Percentiles rank a stretch among this genome's conserved stretches.
These are phyloP conservation scores for Pyrenopolyporus hunteri DNA, from an alignment of 495 filamentous ascomycete genomes.

Conservation along the genomic window DNA sequence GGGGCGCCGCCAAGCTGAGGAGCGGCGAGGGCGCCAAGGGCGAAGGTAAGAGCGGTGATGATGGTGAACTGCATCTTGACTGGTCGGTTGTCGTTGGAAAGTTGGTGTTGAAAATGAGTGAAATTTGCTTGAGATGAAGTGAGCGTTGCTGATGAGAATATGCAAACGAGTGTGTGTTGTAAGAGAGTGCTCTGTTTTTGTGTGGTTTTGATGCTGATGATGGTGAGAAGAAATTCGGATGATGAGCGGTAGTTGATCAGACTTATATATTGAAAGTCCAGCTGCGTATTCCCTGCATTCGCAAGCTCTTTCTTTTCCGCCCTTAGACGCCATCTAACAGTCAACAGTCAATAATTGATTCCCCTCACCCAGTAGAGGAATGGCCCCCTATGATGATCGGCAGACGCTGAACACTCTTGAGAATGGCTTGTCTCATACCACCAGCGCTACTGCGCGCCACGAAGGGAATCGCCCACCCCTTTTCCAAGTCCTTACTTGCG, in stretches of 20 bases:
- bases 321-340: conserved; percentile 6
- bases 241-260: conserved; percentile 9
- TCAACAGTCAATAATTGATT: conserved; percentile 25
- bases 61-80: conserved; percentile 46
- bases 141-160: conserved; percentile 34
- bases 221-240: conserved; percentile 9
- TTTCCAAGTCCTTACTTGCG: not conserved
- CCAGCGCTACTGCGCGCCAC: conserved; percentile 35
- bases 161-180: conserved; percentile 38
- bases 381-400: conserved; percentile 32
- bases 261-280: conserved; percentile 40
- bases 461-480: conserved; percentile 4
- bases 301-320: conserved; percentile 9
- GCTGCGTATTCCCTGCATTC: conserved; percentile 7
- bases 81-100: conserved; percentile 18
- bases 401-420: conserved; percentile 22
- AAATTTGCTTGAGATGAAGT: conserved; percentile 25
- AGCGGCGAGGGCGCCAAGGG: conserved; percentile 34
- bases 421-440: conserved; percentile 41
- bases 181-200: conserved; percentile 41
- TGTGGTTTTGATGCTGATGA: conserved; percentile 37
- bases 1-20: conserved; percentile 30
- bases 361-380: conserved; percentile 24
- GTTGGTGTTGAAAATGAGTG: conserved; percentile 15
- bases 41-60: conserved; percentile 40